Percentiles rank a stretch among this genome's conserved stretches.
Evolutionary conservation across 768 basidiomycete species (phyloP).

Genomic region (Tricholoma bakamatsutake): DNA sequence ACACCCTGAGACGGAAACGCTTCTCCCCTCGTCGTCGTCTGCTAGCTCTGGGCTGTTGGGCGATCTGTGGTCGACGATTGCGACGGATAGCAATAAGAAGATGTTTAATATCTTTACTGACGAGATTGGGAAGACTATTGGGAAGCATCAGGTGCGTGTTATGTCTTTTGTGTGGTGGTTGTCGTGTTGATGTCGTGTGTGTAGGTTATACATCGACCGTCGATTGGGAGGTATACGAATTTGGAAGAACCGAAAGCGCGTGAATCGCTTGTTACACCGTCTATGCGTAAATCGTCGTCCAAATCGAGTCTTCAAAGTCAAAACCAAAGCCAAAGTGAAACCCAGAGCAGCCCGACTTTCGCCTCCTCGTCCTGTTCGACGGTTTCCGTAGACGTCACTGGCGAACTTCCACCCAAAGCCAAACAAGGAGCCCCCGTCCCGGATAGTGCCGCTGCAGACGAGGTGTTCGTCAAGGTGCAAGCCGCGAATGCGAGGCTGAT

Average conservation of each 20-base stretch:
- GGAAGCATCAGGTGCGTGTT: constrained; percentile 70
- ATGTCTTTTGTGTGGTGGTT: not conserved
- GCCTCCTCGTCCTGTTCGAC: not conserved
- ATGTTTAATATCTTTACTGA: constrained; percentile 92
- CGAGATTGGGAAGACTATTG: constrained; percentile 90
- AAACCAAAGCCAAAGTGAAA: too few species aligned
- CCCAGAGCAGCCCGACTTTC: too few species aligned
- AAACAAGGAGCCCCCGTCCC: constrained; percentile 24
- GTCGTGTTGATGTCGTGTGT: too few species aligned
- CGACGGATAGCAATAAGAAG: constrained; percentile 89
- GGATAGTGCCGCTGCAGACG: constrained; percentile 25
- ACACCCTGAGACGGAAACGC: constrained; percentile 56
- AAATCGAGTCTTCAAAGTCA: constrained; percentile 38
- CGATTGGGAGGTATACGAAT: constrained; percentile 80
- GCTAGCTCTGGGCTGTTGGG: constrained; percentile 59
- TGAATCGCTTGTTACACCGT: constrained; percentile 76
- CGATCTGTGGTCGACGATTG: constrained; percentile 85
- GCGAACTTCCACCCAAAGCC: not conserved
- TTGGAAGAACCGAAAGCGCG: constrained; percentile 85
- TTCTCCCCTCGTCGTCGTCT: constrained; percentile 28
- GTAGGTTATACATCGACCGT: constrained; percentile 71
- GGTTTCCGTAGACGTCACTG: not conserved
- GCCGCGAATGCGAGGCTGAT: constrained; percentile 79
- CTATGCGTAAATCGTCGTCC: constrained; percentile 54
- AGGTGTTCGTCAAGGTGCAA: constrained; percentile 50